Evolutionary conservation across 2,329 filamentous ascomycete species (phyloP), one percentile per base, ranked within the genome.

Genomic region (Aspergillus brunneoviolaceus): DNA sequence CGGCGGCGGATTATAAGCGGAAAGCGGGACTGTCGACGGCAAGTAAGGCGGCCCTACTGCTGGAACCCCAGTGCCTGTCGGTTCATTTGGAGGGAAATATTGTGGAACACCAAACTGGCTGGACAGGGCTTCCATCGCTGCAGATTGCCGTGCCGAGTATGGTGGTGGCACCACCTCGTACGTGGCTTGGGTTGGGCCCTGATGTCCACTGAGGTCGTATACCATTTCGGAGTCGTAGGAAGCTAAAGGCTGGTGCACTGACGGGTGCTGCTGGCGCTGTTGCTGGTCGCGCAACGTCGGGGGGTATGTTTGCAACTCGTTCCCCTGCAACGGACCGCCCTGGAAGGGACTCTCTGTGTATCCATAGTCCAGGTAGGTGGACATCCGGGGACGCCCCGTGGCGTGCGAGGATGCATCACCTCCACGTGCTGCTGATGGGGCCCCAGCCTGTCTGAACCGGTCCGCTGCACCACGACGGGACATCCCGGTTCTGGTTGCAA

Each of bases 101-200:
- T 89, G 88, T 79, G 88, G 83, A 72, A 88, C 83, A 62, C 85
- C 83, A 76, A 92, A 86, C 73, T 84, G 83, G 72, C 79, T 87
- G 73, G 87, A 80, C 75, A 93, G 83, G 79, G 92, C 90, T 74
- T 92, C 89, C 79, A 95, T 85, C 62, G 85, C 86, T 82, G 89
- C 86, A 78, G 89, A 85, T 73, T 92, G 90, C 80, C 89, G 88
- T 68, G 87, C 81, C 71, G 88, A 84, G 80, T 92, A 96, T 72
- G 88, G 88, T 78, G 88, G 88, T 78, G 87, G 84, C 74, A 88
- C 86, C 72, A 86, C 80, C 76, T 94, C 90, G 80, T 96, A 96
- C 68, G 82, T 77, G 62, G 78, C 89, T 82, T 80, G 85, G 75
- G 78, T 80, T 81, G 77, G 79, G 63, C 80, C 81, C 70, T 86